Evolutionary conservation across 345 rosid species (phyloP), one percentile per base, ranked within the genome.

Genomic region (Isatis tinctoria): DNA sequence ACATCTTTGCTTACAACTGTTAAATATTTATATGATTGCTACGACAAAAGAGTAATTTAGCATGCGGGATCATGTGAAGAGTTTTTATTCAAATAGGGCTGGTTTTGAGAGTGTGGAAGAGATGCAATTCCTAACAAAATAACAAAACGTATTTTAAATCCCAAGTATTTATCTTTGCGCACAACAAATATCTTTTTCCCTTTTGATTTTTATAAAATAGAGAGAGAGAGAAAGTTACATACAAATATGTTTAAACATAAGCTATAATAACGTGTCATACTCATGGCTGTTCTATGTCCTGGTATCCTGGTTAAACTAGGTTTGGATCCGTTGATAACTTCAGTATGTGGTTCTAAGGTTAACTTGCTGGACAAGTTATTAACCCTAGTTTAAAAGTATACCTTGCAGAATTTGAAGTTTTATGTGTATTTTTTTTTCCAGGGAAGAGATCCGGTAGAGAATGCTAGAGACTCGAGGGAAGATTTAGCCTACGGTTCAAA

Each of bases 361-460:
- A 58, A 36, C 72, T n/a, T 74, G 40, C 10, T 58, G 44, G 20
- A 52, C 5, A 10, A 33, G 64, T 39, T 41, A 33, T 33, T 68
- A 51, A 4, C 39, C 57, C 48, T 22, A 5, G 13, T 41, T 16
- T n/a, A 11, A 26, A 18, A 4, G 4, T 7, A 24, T 28, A 35
- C 26, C 71, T 67, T 48, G 67, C 13, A 9, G n/a, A 36, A 24
- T 13, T 37, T 51, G 3, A 51, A 67, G n/a, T 27, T 64, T 26
- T 3, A 1, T 45, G 37, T 47, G 67, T 45, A 2, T 59, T 4
- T 16, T 4, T 4, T 33, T 26, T 18, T 51, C 8, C 58, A 77
- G 77, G 77, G 77, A 51, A 72, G 51, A 41, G 69, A 77, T 72
- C 16, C 75, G 3, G 60, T 27, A 64, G 75, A 39, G 49, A 64